Percentiles rank a stretch among this genome's conserved stretches.
Evolutionary conservation across 139 green algal species (phyloP).

Genomic region (Volvox reticuliferus): DNA sequence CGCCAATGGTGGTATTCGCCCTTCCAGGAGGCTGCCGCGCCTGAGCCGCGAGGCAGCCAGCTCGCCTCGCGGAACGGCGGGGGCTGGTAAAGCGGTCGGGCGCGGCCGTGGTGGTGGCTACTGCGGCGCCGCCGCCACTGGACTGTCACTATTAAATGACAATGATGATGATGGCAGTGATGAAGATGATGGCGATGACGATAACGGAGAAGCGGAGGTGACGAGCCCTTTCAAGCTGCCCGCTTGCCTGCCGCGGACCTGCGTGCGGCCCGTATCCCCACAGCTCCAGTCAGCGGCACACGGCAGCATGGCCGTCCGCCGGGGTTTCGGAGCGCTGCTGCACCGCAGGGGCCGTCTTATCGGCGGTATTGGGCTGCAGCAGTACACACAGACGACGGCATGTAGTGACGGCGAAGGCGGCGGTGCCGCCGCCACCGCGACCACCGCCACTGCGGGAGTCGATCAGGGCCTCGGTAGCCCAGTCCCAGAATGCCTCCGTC

Average conservation of each 20-base stretch:
- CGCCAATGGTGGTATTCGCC: no score
- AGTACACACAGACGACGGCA: no score
- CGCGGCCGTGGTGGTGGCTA: background rate
- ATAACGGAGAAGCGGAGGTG: background rate
- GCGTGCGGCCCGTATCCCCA: no score
- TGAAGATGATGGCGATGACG: background rate
- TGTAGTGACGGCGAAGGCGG: background rate
- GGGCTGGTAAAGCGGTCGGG: background rate
- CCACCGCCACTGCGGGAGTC: background rate
- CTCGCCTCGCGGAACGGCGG: background rate
- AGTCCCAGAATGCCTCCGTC: no score
- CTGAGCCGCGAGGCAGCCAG: no score
- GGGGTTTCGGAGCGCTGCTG: no score
- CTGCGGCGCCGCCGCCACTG: no score
- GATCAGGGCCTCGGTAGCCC: background rate
- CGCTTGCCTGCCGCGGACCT: background rate
- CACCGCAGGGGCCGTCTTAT: no score
- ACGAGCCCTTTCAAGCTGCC: constrained; percentile 19
- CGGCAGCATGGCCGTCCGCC: no score
- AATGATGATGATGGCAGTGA: background rate
- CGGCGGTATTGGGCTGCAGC: no score
- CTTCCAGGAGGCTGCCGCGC: no score
- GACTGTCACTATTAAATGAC: background rate
- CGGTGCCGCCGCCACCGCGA: background rate
- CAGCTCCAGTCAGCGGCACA: no score